Conservation (phyloP, 2,329 filamentous ascomycete genomes). For the Fusarium veterinarium region DNA sequence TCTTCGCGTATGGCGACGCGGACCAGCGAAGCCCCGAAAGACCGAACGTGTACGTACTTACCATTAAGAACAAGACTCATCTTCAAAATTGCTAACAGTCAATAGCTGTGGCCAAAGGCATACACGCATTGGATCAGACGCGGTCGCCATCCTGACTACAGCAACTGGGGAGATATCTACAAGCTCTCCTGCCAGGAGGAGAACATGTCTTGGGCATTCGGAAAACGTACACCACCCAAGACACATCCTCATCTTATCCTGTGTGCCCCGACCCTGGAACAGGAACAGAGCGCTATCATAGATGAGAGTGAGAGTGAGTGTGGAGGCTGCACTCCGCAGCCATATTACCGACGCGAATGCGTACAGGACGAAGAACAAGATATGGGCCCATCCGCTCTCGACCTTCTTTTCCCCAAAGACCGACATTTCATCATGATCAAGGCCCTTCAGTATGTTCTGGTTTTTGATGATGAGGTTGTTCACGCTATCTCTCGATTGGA, state of each 20-base stretch:
- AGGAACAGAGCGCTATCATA: neutral
- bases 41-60: conserved; percentile 13
- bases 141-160: accelerated
- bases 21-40: neutral
- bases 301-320: neutral
- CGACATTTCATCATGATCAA: conserved; percentile 38
- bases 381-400: conserved; percentile 46
- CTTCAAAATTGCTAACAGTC: neutral
- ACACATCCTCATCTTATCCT: conserved; percentile 31
- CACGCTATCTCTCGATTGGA: conserved; percentile 61
- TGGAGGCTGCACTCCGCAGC: neutral
- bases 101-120: conserved; percentile 18
- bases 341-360: neutral
- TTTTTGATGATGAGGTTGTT: conserved; percentile 50
- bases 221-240: neutral
- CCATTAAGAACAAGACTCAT: accelerated
- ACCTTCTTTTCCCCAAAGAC: conserved; percentile 43
- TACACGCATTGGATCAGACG: neutral
- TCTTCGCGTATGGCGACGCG: neutral
- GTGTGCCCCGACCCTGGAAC: neutral
- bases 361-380: neutral
- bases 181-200: conserved; percentile 32
- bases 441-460: conserved; percentile 53
- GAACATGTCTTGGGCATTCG: conserved; percentile 31
- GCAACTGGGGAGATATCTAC: conserved; percentile 21